phyloP scores from a whole-genome alignment of 805 yeast species.

The Metschnikowia sp. region DNA sequence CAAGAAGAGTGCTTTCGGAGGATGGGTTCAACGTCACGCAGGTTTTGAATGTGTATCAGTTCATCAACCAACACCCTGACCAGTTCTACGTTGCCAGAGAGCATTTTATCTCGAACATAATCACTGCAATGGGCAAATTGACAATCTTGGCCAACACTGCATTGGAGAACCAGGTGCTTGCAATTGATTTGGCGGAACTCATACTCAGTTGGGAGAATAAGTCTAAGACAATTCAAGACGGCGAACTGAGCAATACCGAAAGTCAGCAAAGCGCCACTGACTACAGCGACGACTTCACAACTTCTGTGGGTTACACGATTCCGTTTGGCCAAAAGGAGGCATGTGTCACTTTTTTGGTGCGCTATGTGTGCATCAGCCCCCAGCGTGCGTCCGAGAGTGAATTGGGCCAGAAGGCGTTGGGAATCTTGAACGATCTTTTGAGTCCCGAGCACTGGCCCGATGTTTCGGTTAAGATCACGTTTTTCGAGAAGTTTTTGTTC shows the following conservation, averaged over 20 bases:
- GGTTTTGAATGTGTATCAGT: conserved; percentile 83
- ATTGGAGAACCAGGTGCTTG: conserved; percentile 76
- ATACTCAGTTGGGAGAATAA: conserved; percentile 75
- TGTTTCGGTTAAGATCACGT: conserved; percentile 78
- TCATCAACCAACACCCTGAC: conserved; percentile 81
- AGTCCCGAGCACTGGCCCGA: conserved; percentile 82
- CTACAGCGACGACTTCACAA: conserved; percentile 35
- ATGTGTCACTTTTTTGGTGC: conserved; percentile 79
- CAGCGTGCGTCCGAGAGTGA: conserved; percentile 82
- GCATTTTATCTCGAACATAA: conserved; percentile 82
- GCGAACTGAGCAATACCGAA: neutral
- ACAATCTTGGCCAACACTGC: conserved; percentile 76
- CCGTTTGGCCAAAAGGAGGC: conserved; percentile 85
- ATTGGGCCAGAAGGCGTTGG: conserved; percentile 75
- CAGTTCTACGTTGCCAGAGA: conserved; percentile 83
- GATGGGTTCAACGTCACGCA: conserved; percentile 85
- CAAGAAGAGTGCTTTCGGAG: conserved; percentile 86
- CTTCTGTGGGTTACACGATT: conserved; percentile 51
- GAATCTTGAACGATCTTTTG: conserved; percentile 69
- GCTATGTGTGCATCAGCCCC: conserved; percentile 83
- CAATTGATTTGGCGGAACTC: conserved; percentile 85
- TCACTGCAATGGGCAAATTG: conserved; percentile 88
- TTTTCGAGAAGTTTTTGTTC: conserved; percentile 83
- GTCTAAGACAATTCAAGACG: neutral
- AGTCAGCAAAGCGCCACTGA: neutral